Percentiles rank a stretch among this genome's conserved stretches.
phyloP scores from a whole-genome alignment of 2,329 filamentous ascomycete genomes.

The Fusarium coicis region DNA sequence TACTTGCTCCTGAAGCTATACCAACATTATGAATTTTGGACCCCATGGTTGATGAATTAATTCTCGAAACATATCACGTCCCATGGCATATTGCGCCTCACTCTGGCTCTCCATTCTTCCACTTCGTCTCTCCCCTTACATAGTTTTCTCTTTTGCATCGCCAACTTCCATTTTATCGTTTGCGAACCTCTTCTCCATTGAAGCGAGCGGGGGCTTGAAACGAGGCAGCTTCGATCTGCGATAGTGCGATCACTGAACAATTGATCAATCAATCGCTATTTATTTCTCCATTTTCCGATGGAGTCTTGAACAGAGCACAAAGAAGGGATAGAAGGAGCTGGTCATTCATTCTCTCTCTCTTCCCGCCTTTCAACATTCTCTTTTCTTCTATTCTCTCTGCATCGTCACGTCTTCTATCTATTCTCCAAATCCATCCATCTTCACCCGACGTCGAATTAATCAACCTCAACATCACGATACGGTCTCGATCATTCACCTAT shows the following conservation, averaged over 20 bases:
- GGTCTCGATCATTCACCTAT: not conserved
- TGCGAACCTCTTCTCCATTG: not conserved
- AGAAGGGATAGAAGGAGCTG: slow-evolving; percentile 14
- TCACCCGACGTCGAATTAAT: not conserved
- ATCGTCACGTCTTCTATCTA: not conserved
- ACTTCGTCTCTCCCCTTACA: not conserved
- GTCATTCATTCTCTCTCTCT: not conserved
- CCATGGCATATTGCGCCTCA: not conserved
- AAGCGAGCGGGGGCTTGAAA: slow-evolving; percentile 18
- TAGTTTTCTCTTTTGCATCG: not conserved
- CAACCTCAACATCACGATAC: not conserved
- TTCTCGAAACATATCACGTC: not conserved
- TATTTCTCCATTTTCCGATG: not conserved
- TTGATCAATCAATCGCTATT: not conserved
- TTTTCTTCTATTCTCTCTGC: not conserved
- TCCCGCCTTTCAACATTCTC: not conserved
- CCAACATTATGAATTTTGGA: not conserved
- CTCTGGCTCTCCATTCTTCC: not conserved
- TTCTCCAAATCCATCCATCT: not conserved
- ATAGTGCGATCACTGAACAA: not conserved
- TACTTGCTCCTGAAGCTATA: slow-evolving; percentile 8
- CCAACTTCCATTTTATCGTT: not conserved
- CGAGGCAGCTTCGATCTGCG: not conserved
- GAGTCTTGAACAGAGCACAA: not conserved
- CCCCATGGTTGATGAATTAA: not conserved